Evolutionary conservation across 208 protist species (phyloP), one percentile per base, ranked within the genome.

Genomic region (Acanthamoeba sp.): DNA sequence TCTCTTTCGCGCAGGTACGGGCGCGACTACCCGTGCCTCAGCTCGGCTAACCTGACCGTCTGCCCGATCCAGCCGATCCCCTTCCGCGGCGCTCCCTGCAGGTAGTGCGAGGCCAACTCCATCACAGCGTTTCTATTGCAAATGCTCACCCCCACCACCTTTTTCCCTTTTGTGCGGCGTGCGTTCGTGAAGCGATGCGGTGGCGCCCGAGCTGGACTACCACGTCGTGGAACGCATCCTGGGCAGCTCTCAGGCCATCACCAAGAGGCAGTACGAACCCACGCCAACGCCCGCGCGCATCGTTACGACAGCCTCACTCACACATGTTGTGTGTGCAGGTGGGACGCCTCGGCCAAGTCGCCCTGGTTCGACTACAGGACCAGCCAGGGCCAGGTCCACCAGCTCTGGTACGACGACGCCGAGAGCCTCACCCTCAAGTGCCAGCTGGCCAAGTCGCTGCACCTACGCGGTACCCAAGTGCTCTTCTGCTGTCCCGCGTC

Each of bases 61-160:
- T 94, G 90, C 48, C 90, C 90, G 29, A 94, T 85, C 50, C 45
- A 78, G 48, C 90, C 90, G 16, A 27, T 94, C 0, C 90, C 90
- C n/a, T 94, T 94, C 69, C 64, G 90, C 27, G 90, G 90, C 20
- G 90, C 90, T n/a, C 69, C 59, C 18, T 94, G 90, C 90, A 94
- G 90, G 45, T 55, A 82, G n/a, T n/a, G n/a, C n/a, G n/a, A n/a
- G n/a, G n/a, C n/a, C n/a, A n/a, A n/a, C n/a, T n/a, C n/a, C n/a
- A n/a, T n/a, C n/a, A n/a, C n/a, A n/a, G n/a, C n/a, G n/a, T n/a
- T n/a, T n/a, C n/a, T n/a, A n/a, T n/a, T n/a, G n/a, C n/a, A n/a
- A n/a, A n/a, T n/a, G n/a, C n/a, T n/a, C n/a, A n/a, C n/a, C n/a
- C n/a, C n/a, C n/a, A n/a, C n/a, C n/a, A n/a, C n/a, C n/a, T n/a